Evolutionary conservation across 495 filamentous ascomycete species (phyloP), one percentile per base, ranked within the genome.

Genomic region (Hyaloscypha variabilis): DNA sequence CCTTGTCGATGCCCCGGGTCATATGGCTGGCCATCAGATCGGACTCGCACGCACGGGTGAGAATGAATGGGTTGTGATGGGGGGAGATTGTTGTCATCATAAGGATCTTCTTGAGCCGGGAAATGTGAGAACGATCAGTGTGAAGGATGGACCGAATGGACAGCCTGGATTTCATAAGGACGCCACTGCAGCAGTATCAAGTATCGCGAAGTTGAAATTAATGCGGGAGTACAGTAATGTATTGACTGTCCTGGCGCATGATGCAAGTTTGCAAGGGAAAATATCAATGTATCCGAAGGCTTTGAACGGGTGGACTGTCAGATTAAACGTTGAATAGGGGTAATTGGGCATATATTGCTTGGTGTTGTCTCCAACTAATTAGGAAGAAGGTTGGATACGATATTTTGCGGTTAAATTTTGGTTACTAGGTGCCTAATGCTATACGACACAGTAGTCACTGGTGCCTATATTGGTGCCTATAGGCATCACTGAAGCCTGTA

Each of bases 11-110:
- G 70, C 72, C 0, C 79, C 79, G 14, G 82, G 82, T 0, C 82
- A 84, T 63, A 71, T 76, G 10, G 67, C 74, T 1, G 83, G 83
- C 1, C 83, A 86, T 61, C 71, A 82, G 17, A 74, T 72, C 51
- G 83, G 68, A 0, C 72, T 85, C 1, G 83, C 80, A 1, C 67
- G 81, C 0, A n/a, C 46, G 10, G 36, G 26, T 36, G 71, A 71
- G 1, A 72, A 78, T 21, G 76, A 79, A 0, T 83, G 80, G 64
- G 72, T 83, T 30, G 71, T 83, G 14, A 74, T 83, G 70, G 80
- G 81, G 19, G 83, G 77, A 3, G 83, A 86, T 66, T 69, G 76
- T 2, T 82, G 78, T 49, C 82, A 85, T 56, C 76, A 46, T 46
- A 46, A 46, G 39, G 19, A 10, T 19, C 19, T 46, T 19, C 8